A percentile compares a stretch with the other conserved stretches of the same genome.
Evolutionary conservation across 2,329 filamentous ascomycete genomes (phyloP).

Genomic region (Scedosporium dehoogii): DNA sequence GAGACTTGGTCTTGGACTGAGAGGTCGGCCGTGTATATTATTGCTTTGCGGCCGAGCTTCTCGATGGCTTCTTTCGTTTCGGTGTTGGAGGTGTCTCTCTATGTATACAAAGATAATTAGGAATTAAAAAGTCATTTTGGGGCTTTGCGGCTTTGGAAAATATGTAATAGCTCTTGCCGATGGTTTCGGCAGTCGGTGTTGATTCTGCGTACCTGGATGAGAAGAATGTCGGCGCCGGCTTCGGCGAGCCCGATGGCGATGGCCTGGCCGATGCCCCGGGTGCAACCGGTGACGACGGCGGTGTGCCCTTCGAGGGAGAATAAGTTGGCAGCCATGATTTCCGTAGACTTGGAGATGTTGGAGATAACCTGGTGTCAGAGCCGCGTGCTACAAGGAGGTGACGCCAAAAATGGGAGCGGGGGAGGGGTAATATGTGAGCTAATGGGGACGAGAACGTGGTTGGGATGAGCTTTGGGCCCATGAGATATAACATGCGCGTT

Average conservation of each 20-base stretch:
- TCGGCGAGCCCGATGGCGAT: slow-evolving; percentile 49
- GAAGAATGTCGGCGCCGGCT: slow-evolving; percentile 46
- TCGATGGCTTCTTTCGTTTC: slow-evolving; percentile 53
- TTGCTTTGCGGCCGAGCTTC: slow-evolving; percentile 54
- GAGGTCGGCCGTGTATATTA: slow-evolving; percentile 63
- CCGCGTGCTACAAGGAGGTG: too few species aligned
- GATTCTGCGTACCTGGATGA: slow-evolving; percentile 34
- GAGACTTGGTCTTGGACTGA: slow-evolving; percentile 49
- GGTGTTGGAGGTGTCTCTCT: slow-evolving; percentile 32
- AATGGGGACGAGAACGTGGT: too few species aligned
- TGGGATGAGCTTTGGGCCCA: too few species aligned
- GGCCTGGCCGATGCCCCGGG: slow-evolving; percentile 47
- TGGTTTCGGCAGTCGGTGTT: too few species aligned
- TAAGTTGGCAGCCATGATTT: slow-evolving; percentile 25
- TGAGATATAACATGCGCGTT: too few species aligned
- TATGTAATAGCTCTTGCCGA: too few species aligned
- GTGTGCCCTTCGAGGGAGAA: slow-evolving; percentile 49
- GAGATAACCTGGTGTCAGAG: background rate
- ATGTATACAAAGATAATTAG: background rate
- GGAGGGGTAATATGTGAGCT: too few species aligned
- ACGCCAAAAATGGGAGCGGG: too few species aligned
- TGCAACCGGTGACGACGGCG: slow-evolving; percentile 46
- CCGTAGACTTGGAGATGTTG: background rate
- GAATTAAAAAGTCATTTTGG: background rate
- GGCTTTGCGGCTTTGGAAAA: too few species aligned